A percentile compares a stretch with the other conserved stretches of the same genome.
phyloP scores from a whole-genome alignment of 1,284 basidiomycete genomes.

The Trametes polyzona region DNA sequence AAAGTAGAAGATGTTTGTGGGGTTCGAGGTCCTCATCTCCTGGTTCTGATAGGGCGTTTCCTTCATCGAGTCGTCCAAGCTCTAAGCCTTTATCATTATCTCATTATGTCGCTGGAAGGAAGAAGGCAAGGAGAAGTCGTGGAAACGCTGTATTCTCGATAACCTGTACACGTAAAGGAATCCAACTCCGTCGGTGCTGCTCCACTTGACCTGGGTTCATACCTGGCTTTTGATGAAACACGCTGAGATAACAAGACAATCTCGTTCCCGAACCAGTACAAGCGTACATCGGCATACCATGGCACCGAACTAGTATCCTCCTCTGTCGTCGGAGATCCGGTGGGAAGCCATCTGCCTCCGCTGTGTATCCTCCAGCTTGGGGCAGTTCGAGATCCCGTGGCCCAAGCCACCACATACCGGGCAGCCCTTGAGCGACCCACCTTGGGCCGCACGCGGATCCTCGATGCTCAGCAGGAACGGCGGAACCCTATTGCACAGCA shows the following conservation, averaged over 20 bases:
- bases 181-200: background rate
- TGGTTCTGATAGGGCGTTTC: conserved; percentile 37
- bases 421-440: conserved; percentile 83
- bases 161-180: conserved; percentile 12
- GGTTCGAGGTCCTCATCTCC: background rate
- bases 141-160: conserved; percentile 12
- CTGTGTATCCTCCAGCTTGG: conserved; percentile 94
- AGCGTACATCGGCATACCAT: background rate
- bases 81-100: conserved; percentile 19
- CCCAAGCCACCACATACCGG: conserved; percentile 97
- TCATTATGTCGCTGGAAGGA: background rate
- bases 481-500: conserved; percentile 70
- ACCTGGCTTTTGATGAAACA: no score
- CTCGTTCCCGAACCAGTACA: no score
- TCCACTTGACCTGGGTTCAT: background rate
- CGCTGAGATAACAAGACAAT: no score
- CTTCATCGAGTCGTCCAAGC: conserved; percentile 39
- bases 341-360: conserved; percentile 88
- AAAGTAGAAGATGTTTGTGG: no score
- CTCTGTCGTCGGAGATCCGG: conserved; percentile 65
- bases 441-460: conserved; percentile 84
- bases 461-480: conserved; percentile 94
- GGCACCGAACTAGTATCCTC: conserved; percentile 48
- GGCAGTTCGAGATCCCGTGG: conserved; percentile 92
- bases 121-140: conserved; percentile 9